Percentiles rank a stretch among this genome's conserved stretches.
These are phyloP conservation scores for Rutstroemia sp. DNA, from an alignment of 2,329 filamentous ascomycete species.

Conservation along the genomic window DNA sequence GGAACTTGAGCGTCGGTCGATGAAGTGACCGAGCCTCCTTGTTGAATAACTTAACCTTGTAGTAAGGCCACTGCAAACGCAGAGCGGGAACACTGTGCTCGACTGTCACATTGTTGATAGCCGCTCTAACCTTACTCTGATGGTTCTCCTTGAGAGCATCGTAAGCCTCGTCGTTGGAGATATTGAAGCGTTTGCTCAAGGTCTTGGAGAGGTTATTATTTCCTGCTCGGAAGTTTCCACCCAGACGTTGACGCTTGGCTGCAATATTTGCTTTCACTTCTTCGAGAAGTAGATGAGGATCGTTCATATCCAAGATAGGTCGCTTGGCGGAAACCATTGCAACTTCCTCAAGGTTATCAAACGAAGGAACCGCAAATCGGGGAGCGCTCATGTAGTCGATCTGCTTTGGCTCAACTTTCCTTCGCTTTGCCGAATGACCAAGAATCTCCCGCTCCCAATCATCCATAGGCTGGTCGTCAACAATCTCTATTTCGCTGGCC, in stretches of 20 bases:
- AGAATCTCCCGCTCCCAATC: constrained; percentile 58
- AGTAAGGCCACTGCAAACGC: constrained; percentile 92
- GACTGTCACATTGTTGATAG: constrained; percentile 82
- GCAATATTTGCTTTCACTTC: constrained; percentile 59
- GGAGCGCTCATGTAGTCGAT: constrained; percentile 52
- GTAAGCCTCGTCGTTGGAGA: constrained; percentile 93
- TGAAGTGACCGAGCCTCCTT: constrained; percentile 77
- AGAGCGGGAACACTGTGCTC: constrained; percentile 91
- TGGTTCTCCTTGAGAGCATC: constrained; percentile 95
- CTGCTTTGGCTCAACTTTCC: constrained; percentile 45
- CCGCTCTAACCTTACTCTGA: constrained; percentile 90
- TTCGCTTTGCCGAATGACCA: constrained; percentile 52
- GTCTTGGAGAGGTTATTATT: constrained; percentile 65
- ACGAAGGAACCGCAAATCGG: constrained; percentile 57
- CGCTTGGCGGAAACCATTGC: constrained; percentile 69
- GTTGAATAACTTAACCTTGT: constrained; percentile 72
- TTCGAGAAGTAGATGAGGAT: constrained; percentile 80
- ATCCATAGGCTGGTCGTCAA: constrained; percentile 41
- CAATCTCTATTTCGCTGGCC: constrained; percentile 22
- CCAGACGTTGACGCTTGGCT: constrained; percentile 44
- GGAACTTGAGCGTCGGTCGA: constrained; percentile 69
- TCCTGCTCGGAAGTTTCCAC: constrained; percentile 53
- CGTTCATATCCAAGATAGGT: constrained; percentile 78
- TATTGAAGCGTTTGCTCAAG: constrained; percentile 79
- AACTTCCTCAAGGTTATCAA: constrained; percentile 72